Evolutionary conservation across 1,284 basidiomycete species (phyloP).

Genomic region (Fistulinella cinereoalba): DNA sequence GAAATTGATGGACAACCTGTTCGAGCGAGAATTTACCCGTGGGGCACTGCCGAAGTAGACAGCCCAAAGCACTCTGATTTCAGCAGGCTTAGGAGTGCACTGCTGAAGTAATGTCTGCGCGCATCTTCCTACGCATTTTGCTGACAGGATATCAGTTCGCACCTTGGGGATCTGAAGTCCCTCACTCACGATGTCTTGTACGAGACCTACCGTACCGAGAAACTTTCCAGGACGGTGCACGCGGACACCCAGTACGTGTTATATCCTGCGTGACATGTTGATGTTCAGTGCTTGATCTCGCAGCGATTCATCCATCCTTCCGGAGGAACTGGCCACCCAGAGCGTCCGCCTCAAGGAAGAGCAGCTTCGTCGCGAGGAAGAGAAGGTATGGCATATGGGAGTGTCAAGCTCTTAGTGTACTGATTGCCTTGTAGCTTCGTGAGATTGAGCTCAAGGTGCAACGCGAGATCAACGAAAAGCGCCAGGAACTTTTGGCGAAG

Average conservation of each 20-base stretch:
- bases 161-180: slow-evolving; percentile 91
- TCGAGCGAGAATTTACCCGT: slow-evolving; percentile 93
- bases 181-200: slow-evolving; percentile 94
- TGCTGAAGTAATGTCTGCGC: slow-evolving; percentile 66
- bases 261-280: slow-evolving; percentile 1
- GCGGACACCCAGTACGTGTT: slow-evolving; percentile 73
- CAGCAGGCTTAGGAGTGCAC: slow-evolving; percentile 83
- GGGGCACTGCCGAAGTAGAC: slow-evolving; percentile 98
- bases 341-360: slow-evolving; percentile 98
- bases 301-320: slow-evolving; percentile 85
- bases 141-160: slow-evolving; percentile 61
- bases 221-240: slow-evolving; percentile 90
- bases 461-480: slow-evolving; percentile 98
- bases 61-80: slow-evolving; percentile 99
- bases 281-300: slow-evolving; percentile 19
- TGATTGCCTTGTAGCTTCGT: slow-evolving; percentile 60
- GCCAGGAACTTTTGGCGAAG: slow-evolving; percentile 93
- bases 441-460: slow-evolving; percentile 99
- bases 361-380: slow-evolving; percentile 95
- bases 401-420: slow-evolving; percentile 2
- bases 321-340: slow-evolving; percentile 96
- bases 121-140: not conserved
- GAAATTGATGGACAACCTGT: slow-evolving; percentile 90
- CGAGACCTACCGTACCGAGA: slow-evolving; percentile 98
- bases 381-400: slow-evolving; percentile 60